phyloP scores from a whole-genome alignment of 495 filamentous ascomycete genomes.

The Penicillium pancosmium region DNA sequence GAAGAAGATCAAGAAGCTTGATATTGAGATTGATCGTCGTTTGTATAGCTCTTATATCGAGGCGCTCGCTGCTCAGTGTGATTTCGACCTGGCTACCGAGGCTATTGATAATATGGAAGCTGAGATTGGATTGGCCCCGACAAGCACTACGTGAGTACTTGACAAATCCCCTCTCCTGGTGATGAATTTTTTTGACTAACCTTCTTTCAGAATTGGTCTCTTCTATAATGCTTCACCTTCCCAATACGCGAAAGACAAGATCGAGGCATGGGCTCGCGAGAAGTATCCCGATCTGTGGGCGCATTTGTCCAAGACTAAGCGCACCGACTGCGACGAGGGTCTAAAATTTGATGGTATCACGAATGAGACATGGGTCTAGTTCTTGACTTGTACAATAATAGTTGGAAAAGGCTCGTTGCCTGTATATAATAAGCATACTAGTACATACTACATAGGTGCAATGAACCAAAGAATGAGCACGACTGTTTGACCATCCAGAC shows the following conservation, averaged over 20 bases:
- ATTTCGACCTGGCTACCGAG: slow-evolving; percentile 64
- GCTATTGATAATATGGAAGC: slow-evolving; percentile 66
- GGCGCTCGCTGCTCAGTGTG: slow-evolving; percentile 69
- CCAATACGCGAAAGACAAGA: slow-evolving; percentile 59
- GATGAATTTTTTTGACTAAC: slow-evolving; percentile 19
- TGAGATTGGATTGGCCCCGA: slow-evolving; percentile 65
- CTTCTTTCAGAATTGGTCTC: slow-evolving; percentile 58
- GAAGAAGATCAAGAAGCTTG: slow-evolving; percentile 70
- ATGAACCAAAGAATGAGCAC: too few species aligned
- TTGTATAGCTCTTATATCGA: slow-evolving; percentile 76
- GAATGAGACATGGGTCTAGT: slow-evolving; percentile 33
- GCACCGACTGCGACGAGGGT: slow-evolving; percentile 43
- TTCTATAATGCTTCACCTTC: slow-evolving; percentile 72
- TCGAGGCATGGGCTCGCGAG: slow-evolving; percentile 70
- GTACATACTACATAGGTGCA: too few species aligned
- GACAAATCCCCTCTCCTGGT: neutral
- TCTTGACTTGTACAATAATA: neutral
- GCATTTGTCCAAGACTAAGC: slow-evolving; percentile 47
- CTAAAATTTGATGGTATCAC: slow-evolving; percentile 37
- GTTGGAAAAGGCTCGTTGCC: neutral
- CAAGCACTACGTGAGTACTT: slow-evolving; percentile 68
- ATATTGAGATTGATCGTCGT: slow-evolving; percentile 69
- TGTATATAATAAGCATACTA: too few species aligned
- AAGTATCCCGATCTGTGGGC: slow-evolving; percentile 70
- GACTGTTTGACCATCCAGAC: too few species aligned